phyloP scores from a whole-genome alignment of 768 basidiomycete species.

The Cubamyces lactineus region DNA sequence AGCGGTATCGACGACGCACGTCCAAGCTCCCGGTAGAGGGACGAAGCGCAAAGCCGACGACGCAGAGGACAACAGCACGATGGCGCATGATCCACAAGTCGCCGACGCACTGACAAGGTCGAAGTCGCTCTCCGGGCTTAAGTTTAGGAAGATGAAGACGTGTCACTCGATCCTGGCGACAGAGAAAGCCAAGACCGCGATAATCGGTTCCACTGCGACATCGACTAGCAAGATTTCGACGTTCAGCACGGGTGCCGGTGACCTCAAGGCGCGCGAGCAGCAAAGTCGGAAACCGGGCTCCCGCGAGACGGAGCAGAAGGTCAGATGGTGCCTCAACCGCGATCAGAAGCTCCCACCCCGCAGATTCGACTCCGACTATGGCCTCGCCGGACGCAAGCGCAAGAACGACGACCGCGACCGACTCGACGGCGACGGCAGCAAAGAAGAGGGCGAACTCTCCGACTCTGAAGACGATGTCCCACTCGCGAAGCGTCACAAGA shows the following conservation, averaged over 20 bases:
- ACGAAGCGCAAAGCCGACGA: slow-evolving; percentile 9
- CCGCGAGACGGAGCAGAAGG: not conserved
- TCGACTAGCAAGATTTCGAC: not conserved
- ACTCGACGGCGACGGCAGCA: not conserved
- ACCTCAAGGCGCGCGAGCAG: not conserved
- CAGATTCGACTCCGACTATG: not conserved
- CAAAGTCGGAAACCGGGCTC: not conserved
- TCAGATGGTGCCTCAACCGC: not conserved
- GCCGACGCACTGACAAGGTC: not conserved
- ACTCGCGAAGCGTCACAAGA: not conserved
- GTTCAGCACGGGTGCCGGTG: not conserved
- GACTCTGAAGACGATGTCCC: not conserved
- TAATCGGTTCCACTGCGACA: not conserved
- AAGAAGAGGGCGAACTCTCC: slow-evolving; percentile 11
- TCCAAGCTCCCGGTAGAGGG: not conserved
- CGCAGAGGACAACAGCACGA: not conserved
- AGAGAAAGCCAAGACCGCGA: not conserved
- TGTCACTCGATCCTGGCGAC: not conserved
- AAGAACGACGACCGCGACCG: slow-evolving; percentile 1
- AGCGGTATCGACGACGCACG: not conserved
- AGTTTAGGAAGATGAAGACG: slow-evolving; percentile 15
- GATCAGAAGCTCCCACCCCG: not conserved
- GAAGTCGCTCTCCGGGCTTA: slow-evolving; percentile 1
- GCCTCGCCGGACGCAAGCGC: not conserved
- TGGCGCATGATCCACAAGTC: not conserved